Conservation (phyloP, 305 asterid genomes). For the Fraxinus velutina region DNA sequence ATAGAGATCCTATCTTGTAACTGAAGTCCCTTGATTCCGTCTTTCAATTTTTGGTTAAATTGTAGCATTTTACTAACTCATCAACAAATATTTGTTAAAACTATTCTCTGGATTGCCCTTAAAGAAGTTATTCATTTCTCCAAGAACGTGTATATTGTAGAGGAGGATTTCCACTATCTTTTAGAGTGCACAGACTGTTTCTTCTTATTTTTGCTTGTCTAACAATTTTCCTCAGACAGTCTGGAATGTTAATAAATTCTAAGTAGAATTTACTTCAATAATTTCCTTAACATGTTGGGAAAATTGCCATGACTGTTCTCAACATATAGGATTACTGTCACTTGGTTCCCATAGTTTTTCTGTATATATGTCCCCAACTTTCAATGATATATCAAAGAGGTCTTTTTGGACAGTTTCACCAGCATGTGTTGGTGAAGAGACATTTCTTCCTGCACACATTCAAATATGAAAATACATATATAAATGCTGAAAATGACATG, state of each 20-base stretch:
- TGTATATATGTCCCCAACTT: not conserved
- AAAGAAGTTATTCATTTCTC: constrained; percentile 6
- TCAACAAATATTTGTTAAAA: not conserved
- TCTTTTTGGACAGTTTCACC: not conserved
- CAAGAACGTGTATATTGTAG: not conserved
- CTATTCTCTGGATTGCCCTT: constrained; percentile 5
- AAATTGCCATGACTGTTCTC: not conserved
- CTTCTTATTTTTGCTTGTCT: not conserved
- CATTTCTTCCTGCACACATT: not conserved
- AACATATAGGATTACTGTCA: not conserved
- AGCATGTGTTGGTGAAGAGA: not conserved
- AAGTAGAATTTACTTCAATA: not conserved
- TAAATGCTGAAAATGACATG: not conserved
- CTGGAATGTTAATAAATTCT: not conserved
- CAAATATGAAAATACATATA: not conserved
- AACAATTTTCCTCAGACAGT: not conserved
- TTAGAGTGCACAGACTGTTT: not conserved
- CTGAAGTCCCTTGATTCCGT: constrained; percentile 19
- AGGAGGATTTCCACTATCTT: constrained; percentile 1
- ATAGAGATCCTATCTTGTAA: not conserved
- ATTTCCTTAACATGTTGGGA: not conserved
- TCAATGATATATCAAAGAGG: not conserved
- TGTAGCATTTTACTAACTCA: not conserved
- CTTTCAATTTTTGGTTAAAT: not conserved
- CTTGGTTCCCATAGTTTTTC: not conserved